Evolutionary conservation across 805 yeast genomes (phyloP).

Genomic region (Metschnikowia rubicola): DNA sequence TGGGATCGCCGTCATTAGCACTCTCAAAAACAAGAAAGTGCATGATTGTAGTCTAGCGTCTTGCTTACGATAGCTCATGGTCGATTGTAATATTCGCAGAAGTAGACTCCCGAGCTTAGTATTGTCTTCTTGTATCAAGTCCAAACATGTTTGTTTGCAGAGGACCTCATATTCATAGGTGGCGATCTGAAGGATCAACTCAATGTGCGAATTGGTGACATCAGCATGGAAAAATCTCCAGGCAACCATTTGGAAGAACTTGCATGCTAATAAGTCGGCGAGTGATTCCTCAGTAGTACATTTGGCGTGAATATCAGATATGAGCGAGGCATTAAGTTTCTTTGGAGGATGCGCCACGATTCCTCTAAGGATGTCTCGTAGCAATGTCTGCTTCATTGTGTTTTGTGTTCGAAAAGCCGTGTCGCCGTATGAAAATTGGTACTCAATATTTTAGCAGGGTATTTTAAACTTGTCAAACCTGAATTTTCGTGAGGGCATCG

Average conservation of each 20-base stretch:
- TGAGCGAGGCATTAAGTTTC: slow-evolving; percentile 6
- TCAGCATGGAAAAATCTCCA: slow-evolving; percentile 43
- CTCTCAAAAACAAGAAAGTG: slow-evolving; percentile 16
- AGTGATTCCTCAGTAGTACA: slow-evolving; percentile 4
- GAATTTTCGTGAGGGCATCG: not conserved
- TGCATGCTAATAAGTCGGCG: slow-evolving; percentile 13
- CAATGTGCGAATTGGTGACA: slow-evolving; percentile 38
- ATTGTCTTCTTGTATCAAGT: slow-evolving; percentile 16
- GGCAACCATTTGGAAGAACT: slow-evolving; percentile 27
- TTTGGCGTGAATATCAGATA: slow-evolving; percentile 11
- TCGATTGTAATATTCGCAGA: slow-evolving; percentile 23
- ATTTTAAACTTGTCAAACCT: too few relatives aligned
- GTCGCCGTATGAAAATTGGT: too few relatives aligned
- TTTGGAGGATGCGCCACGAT: slow-evolving; percentile 8
- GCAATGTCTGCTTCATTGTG: not conserved
- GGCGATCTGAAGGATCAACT: slow-evolving; percentile 26
- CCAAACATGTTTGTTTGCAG: slow-evolving; percentile 5
- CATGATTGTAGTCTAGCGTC: slow-evolving; percentile 17
- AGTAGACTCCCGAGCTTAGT: slow-evolving; percentile 26
- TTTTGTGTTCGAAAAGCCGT: too few relatives aligned
- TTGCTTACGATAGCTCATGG: slow-evolving; percentile 17
- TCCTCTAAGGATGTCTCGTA: slow-evolving; percentile 4
- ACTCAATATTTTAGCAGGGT: too few relatives aligned
- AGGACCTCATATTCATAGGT: slow-evolving; percentile 11
- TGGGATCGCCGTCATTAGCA: slow-evolving; percentile 1